These are phyloP conservation scores for Saxophila tyrrhenica DNA, from an alignment of 495 filamentous ascomycete genomes.

Conservation along the genomic window DNA sequence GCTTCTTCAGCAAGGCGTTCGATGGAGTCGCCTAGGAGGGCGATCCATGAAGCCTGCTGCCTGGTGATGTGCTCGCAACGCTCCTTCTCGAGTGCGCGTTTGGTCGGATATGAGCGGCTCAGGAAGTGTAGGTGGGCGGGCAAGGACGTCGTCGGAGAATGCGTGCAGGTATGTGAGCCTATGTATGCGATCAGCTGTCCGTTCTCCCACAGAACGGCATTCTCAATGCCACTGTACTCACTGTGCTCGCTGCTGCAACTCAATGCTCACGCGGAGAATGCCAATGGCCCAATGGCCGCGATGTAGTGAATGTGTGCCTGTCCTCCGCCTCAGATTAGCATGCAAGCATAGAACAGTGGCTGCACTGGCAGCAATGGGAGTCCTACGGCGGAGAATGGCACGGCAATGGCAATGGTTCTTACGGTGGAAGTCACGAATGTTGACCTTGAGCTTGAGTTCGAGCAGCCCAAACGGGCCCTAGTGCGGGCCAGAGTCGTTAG, in stretches of 20 bases:
- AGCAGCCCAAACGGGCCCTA: no score
- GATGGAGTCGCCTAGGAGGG: constrained; percentile 13
- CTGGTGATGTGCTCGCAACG: constrained; percentile 1
- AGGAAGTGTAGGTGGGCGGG: background rate
- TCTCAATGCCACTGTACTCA: background rate
- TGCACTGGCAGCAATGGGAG: background rate
- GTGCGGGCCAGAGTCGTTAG: no score
- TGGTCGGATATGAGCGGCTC: background rate
- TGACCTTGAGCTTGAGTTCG: no score
- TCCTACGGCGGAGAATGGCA: background rate
- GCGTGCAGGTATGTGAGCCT: background rate
- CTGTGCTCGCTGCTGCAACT: background rate
- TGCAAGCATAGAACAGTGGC: background rate
- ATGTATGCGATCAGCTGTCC: background rate
- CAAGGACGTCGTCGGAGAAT: background rate
- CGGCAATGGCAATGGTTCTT: background rate
- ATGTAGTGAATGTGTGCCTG: background rate
- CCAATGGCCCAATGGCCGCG: background rate
- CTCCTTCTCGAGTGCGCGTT: background rate
- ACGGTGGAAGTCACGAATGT: no score
- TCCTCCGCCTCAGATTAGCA: background rate
- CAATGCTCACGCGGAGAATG: background rate
- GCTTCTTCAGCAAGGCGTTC: constrained; percentile 14
- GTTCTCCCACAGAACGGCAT: background rate
- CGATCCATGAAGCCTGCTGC: constrained; percentile 23